Conservation (phyloP, 1,284 basidiomycete genomes). For the Cystobasidium sp. region DNA sequence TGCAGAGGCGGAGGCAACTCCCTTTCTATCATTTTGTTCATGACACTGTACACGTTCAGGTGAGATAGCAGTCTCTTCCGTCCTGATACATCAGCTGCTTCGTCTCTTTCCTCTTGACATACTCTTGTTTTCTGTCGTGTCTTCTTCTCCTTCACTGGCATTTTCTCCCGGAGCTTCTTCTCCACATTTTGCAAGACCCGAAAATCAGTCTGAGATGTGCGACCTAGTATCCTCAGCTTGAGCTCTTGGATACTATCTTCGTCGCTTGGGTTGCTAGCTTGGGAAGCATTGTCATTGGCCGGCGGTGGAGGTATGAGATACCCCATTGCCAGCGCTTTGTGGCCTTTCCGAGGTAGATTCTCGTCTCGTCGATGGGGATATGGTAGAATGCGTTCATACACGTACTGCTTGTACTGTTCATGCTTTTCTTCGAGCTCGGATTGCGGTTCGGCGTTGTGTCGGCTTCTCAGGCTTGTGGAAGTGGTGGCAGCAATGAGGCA, state of each 20-base stretch:
- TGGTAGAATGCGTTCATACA: conserved; percentile 9
- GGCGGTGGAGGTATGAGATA: conserved; percentile 28
- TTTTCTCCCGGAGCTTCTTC: background rate
- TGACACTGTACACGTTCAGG: background rate
- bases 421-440: background rate
- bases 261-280: background rate
- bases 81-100: background rate
- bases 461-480: background rate
- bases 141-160: background rate
- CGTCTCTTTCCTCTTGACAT: background rate
- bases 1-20: background rate
- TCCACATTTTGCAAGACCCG: background rate
- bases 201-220: conserved; percentile 15
- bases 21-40: background rate
- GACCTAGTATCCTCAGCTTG: conserved; percentile 8
- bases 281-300: background rate
- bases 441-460: background rate
- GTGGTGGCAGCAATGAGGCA: background rate
- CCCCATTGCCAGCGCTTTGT: background rate
- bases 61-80: background rate
- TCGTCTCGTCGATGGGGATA: conserved; percentile 4
- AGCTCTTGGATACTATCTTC: conserved; percentile 3
- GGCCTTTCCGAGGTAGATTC: background rate
- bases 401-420: conserved; percentile 1
- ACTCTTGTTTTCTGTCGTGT: background rate